Evolutionary conservation across 2,329 filamentous ascomycete genomes (phyloP).

Genomic region (Colletotrichum godetiae): DNA sequence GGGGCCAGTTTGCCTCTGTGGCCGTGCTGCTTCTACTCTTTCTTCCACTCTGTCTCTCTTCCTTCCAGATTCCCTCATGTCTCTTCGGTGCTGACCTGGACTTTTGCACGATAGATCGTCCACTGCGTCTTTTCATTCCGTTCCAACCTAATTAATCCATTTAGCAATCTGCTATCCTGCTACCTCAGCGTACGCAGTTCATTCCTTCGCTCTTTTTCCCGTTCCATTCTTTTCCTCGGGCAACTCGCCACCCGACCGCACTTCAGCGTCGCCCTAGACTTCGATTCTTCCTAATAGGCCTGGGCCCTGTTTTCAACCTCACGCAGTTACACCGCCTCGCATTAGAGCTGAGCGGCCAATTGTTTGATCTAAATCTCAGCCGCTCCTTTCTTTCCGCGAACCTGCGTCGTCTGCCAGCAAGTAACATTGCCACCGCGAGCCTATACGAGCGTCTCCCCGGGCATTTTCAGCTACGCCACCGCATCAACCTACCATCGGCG

Average conservation of each 20-base stretch:
- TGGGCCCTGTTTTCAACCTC: constrained; percentile 32
- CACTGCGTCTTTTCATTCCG: constrained; percentile 14
- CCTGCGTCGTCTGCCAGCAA: constrained; percentile 20
- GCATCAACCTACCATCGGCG: constrained; percentile 10
- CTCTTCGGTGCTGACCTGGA: constrained; percentile 18
- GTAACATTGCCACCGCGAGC: constrained; percentile 8
- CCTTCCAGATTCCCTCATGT: constrained; percentile 3
- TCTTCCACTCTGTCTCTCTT: constrained; percentile 30
- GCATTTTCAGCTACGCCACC: constrained; percentile 30
- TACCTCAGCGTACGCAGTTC: constrained; percentile 6
- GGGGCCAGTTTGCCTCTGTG: constrained; percentile 38
- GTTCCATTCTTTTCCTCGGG: constrained; percentile 13
- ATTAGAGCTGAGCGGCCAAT: constrained; percentile 31
- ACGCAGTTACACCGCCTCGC: constrained; percentile 32
- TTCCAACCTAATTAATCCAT: constrained; percentile 32
- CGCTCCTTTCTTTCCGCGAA: constrained; percentile 27
- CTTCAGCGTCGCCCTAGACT: constrained; percentile 23
- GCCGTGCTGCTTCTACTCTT: constrained; percentile 29
- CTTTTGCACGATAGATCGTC: constrained; percentile 29
- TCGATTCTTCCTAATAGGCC: constrained; percentile 36
- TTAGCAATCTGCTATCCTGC: constrained; percentile 12
- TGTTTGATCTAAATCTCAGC: constrained; percentile 26
- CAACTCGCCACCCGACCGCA: constrained; percentile 13
- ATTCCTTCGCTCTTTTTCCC: constrained; percentile 22
- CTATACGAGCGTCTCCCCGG: constrained; percentile 39